Percentiles rank a stretch among this genome's conserved stretches.
Evolutionary conservation across 108 stramenopile genomes (phyloP).

Genomic region (Discostella pseudostelligera): DNA sequence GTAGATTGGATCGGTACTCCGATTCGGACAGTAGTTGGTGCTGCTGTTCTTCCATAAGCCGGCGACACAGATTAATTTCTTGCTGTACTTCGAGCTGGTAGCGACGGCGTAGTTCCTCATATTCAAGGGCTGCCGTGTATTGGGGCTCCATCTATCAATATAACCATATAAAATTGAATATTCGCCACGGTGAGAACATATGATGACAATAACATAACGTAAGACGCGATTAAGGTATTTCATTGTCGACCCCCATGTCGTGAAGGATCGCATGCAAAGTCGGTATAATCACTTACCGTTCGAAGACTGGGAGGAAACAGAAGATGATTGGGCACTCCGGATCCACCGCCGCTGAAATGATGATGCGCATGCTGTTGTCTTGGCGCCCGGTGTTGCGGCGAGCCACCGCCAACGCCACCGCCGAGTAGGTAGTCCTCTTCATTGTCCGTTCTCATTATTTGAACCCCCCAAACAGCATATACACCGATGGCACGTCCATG

Average conservation of each 20-base stretch:
- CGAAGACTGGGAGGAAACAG: constrained; percentile 12
- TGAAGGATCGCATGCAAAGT: not conserved
- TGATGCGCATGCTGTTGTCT: no score
- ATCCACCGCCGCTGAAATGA: not conserved
- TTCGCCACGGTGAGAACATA: not conserved
- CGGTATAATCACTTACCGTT: constrained; percentile 24
- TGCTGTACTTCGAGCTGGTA: constrained; percentile 30
- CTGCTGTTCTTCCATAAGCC: constrained; percentile 21
- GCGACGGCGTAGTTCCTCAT: constrained; percentile 32
- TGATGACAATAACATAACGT: not conserved
- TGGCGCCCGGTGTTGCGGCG: no score
- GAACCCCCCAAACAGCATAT: no score
- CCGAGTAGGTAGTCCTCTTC: no score
- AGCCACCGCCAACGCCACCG: no score
- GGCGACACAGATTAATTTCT: constrained; percentile 31
- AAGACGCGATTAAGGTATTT: not conserved
- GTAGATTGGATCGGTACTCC: constrained; percentile 21
- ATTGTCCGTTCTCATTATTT: no score
- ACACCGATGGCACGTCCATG: no score
- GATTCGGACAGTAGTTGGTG: constrained; percentile 30
- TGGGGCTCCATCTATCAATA: constrained; percentile 20
- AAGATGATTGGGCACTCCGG: constrained; percentile 2
- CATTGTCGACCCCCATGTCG: not conserved
- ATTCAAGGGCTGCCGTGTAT: constrained; percentile 30
- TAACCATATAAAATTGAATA: not conserved